Percentiles rank a stretch among this genome's conserved stretches.
These are phyloP conservation scores for Colletotrichum zoysiae DNA, from an alignment of 2,329 filamentous ascomycete genomes.

Conservation along the genomic window DNA sequence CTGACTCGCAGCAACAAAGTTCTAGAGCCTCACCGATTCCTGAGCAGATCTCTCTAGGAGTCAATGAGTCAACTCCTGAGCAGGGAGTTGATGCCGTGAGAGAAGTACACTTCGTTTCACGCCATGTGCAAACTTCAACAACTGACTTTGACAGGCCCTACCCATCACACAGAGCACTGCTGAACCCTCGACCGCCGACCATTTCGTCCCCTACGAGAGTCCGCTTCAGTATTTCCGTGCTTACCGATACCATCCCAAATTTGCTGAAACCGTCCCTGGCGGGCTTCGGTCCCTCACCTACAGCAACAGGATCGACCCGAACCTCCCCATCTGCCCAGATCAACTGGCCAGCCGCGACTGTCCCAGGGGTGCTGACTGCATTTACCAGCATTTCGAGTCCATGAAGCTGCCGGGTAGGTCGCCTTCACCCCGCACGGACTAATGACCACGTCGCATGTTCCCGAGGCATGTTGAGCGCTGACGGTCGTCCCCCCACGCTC, in stretches of 20 bases:
- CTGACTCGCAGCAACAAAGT: constrained; percentile 45
- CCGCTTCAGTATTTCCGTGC: constrained; percentile 86
- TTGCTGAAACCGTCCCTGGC: constrained; percentile 74
- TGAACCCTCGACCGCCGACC: constrained; percentile 27
- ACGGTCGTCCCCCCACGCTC: constrained; percentile 54
- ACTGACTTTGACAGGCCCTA: constrained; percentile 43
- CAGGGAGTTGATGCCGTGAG: constrained; percentile 48
- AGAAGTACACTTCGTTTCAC: constrained; percentile 59
- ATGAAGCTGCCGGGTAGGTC: constrained; percentile 82
- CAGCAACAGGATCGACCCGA: constrained; percentile 87
- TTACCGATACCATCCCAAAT: constrained; percentile 90
- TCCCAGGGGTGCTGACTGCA: constrained; percentile 76
- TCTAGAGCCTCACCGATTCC: constrained; percentile 42
- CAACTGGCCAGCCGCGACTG: constrained; percentile 80
- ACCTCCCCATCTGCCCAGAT: constrained; percentile 80
- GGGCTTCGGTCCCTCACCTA: constrained; percentile 93
- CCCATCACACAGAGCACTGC: constrained; percentile 40
- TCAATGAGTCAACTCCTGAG: constrained; percentile 45
- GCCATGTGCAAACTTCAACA: constrained; percentile 34
- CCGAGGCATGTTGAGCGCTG: constrained; percentile 56
- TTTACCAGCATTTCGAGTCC: constrained; percentile 82
- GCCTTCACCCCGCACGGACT: constrained; percentile 35
- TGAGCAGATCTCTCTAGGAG: constrained; percentile 40
- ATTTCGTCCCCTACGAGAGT: constrained; percentile 77
- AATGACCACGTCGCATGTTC: constrained; percentile 50